Conservation (phyloP, 345 rosid species). For the Pseudoturritis turrita region DNA sequence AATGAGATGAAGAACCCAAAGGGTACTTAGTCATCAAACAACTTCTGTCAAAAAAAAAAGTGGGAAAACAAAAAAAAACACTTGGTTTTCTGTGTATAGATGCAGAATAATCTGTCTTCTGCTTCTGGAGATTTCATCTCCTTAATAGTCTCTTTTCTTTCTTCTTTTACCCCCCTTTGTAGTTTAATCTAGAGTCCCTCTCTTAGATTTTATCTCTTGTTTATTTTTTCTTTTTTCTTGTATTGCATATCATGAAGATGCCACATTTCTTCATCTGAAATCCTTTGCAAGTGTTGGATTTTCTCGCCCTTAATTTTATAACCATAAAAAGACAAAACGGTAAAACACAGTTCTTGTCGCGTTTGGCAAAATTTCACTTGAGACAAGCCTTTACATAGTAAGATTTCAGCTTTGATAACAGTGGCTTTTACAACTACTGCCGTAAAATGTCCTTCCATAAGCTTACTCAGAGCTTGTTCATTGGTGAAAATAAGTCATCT, state of each 20-base stretch:
- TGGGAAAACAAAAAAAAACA: conserved; percentile 4
- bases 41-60: conserved; percentile 10
- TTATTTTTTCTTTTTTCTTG: background rate
- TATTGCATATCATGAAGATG: background rate
- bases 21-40: conserved; percentile 18
- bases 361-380: conserved; percentile 7
- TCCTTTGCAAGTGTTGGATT: background rate
- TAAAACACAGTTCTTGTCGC: background rate
- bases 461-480: conserved; percentile 14
- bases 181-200: conserved; percentile 5
- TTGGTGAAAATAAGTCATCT: conserved; percentile 8
- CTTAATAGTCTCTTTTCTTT: background rate
- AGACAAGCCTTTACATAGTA: conserved; percentile 3
- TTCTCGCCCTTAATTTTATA: background rate
- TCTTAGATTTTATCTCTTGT: background rate
- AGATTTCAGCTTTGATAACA: background rate
- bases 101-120: conserved; percentile 21
- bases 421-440: conserved; percentile 14
- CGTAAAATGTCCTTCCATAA: background rate
- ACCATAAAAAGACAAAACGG: background rate
- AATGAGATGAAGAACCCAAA: conserved; percentile 17
- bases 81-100: conserved; percentile 13
- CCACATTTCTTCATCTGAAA: conserved; percentile 1
- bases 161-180: background rate
- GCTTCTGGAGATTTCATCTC: conserved; percentile 12